phyloP scores from a whole-genome alignment of 2,329 filamentous ascomycete species.

The Colletotrichum somersetense region DNA sequence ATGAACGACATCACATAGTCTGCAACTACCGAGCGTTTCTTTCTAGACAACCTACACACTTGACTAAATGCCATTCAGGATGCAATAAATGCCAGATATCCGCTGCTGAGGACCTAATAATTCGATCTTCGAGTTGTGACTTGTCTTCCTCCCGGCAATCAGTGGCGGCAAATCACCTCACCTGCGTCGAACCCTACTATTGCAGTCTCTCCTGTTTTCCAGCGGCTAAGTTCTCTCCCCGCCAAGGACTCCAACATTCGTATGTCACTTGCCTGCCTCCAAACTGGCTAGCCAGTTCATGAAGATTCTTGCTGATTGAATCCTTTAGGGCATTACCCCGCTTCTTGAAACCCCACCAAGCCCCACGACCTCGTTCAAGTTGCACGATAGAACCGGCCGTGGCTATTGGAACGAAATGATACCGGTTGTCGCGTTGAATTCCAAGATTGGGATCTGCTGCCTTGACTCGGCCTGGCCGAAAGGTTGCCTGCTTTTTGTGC shows the following conservation, averaged over 20 bases:
- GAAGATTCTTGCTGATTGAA: conserved; percentile 21
- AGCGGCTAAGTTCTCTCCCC: conserved; percentile 7
- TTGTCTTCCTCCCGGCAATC: not conserved
- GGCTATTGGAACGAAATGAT: conserved; percentile 35
- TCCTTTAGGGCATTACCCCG: conserved; percentile 22
- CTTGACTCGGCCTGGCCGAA: not conserved
- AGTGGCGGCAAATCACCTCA: conserved; percentile 19
- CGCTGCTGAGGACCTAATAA: not conserved
- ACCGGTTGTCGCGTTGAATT: conserved; percentile 38
- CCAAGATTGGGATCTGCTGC: conserved; percentile 27
- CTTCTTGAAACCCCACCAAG: conserved; percentile 7
- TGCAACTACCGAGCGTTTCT: too few species aligned
- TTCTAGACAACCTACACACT: too few species aligned
- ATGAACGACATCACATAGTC: too few species aligned
- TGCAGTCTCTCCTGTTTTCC: not conserved
- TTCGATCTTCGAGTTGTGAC: too few species aligned
- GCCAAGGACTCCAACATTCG: conserved; percentile 29
- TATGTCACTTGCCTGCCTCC: conserved; percentile 20
- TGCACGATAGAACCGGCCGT: conserved; percentile 34
- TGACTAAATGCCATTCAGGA: too few species aligned
- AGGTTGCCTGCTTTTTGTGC: not conserved
- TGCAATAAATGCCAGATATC: not conserved
- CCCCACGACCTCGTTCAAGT: conserved; percentile 18
- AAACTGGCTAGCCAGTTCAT: conserved; percentile 2
- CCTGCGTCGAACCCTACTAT: not conserved